Base-by-base conservation (phyloP, 108 stramenopile species). In the Nannochloropsis gaditana region DNA sequence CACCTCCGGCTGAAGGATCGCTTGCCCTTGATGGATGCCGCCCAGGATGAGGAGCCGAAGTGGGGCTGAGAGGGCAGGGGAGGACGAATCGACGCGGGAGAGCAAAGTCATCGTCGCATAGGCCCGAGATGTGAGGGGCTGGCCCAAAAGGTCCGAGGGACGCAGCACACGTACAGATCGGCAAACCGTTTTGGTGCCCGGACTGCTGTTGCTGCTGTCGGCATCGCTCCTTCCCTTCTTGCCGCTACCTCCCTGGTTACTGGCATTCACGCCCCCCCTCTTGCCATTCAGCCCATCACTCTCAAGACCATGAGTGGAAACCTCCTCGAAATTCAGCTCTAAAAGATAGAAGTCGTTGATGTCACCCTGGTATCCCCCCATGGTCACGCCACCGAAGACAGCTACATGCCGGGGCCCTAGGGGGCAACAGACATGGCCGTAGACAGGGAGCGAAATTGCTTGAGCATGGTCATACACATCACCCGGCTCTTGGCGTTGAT, bases 11-110 rank as follows among this genome's bases (percentile, higher is more conserved):
- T 73, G 59, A 15, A 73, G 15, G 59, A 73, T 73, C 19, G 59
- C 59, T n/a, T 73, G 59, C 59, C 59, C 59, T 15, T 73, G 59
- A n/a, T 73, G 59, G 59, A 73, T 73, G 59, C 59, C 59, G 59
- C 59, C 59, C 0, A 73, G 59, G 19, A 73, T n/a, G 59, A 73
- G 59, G 59, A 73, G 59, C 15, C 59, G 59, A 15, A 73, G 59
- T 15, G 59, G 47, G 47, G 47, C 47, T 11, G 47, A 50, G 11
- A 50, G 47, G 15, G 47, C 15, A n/a, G 59, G n/a, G 59, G 59
- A 73, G 59, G 59, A 73, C 19, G 59, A 73, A n/a, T 15, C 19
- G 59, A 73, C n/a, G 59, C 19, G n/a, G 59, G 59, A 73, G 8
- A 73, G 59, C 19, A 73, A n/a, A 6, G 59, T 73, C 59, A 73